phyloP scores from a whole-genome alignment of 2,329 filamentous ascomycete species.

The Alternaria alternata region DNA sequence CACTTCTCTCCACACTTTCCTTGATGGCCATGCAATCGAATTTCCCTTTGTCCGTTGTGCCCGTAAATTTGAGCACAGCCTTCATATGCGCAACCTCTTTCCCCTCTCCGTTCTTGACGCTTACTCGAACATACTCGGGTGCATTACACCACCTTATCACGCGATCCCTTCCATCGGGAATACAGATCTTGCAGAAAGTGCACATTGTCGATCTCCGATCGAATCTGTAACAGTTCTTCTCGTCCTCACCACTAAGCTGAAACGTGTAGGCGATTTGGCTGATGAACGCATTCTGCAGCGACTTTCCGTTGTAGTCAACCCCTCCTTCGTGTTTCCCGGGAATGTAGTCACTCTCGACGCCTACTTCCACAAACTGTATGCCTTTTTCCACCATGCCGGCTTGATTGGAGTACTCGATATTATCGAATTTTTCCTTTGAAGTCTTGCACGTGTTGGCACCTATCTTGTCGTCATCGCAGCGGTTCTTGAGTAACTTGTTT shows the following conservation, averaged over 20 bases:
- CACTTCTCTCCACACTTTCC: conserved; percentile 1
- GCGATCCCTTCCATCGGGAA: background rate
- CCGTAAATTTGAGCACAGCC: conserved; percentile 7
- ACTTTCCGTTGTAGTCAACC: background rate
- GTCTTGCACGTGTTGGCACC: background rate
- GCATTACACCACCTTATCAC: conserved; percentile 11
- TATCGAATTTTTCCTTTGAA: background rate
- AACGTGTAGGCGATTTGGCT: conserved; percentile 9
- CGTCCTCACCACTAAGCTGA: conserved; percentile 2
- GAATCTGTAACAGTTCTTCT: conserved; percentile 12
- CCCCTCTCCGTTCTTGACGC: background rate
- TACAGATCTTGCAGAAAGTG: background rate
- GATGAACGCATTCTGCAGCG: conserved; percentile 3
- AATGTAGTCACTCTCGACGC: background rate
- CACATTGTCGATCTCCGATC: conserved; percentile 2
- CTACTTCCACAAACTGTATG: background rate
- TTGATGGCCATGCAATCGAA: conserved; percentile 9
- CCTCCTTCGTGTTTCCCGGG: background rate
- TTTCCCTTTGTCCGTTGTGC: background rate
- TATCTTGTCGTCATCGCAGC: background rate
- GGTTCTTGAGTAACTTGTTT: background rate
- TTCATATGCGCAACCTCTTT: conserved; percentile 6
- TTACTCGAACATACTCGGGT: conserved; percentile 8
- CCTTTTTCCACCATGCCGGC: background rate
- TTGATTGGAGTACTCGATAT: conserved; percentile 1